Conservation (phyloP, 1,284 basidiomycete genomes). For the Trametes pubescens region DNA sequence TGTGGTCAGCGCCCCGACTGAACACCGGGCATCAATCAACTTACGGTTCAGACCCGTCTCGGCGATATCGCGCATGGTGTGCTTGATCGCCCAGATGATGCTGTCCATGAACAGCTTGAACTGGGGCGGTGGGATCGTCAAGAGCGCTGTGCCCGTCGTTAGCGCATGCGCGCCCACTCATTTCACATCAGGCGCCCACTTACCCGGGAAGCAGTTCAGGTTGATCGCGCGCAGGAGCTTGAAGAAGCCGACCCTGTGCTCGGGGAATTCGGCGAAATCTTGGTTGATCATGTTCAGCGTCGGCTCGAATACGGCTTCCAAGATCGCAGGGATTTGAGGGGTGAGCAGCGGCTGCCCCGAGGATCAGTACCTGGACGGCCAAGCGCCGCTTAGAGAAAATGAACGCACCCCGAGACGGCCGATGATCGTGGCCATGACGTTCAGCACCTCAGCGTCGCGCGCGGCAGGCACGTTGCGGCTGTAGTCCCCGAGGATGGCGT, state of each 20-base stretch:
- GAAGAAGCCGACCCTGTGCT: constrained; percentile 98
- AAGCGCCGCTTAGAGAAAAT: not conserved
- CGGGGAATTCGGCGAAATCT: constrained; percentile 98
- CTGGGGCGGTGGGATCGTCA: constrained; percentile 88
- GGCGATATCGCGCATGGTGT: constrained; percentile 99
- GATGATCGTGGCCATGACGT: constrained; percentile 98
- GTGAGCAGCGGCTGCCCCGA: constrained; percentile 76
- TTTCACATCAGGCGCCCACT: constrained; percentile 31
- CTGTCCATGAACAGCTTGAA: constrained; percentile 99
- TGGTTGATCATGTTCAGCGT: constrained; percentile 99
- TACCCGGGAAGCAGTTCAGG: constrained; percentile 94
- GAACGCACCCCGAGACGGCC: constrained; percentile 80
- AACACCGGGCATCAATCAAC: constrained; percentile 41
- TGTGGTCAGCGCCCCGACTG: constrained; percentile 24
- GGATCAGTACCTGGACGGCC: constrained; percentile 2
- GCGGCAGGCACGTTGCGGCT: constrained; percentile 94
- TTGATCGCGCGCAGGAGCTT: constrained; percentile 95
- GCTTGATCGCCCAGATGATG: constrained; percentile 99
- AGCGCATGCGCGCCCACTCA: constrained; percentile 11
- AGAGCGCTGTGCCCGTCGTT: constrained; percentile 66
- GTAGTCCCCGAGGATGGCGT: constrained; percentile 98
- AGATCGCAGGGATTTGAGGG: constrained; percentile 94
- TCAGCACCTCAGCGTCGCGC: constrained; percentile 96
- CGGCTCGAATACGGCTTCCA: constrained; percentile 98
- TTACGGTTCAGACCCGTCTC: constrained; percentile 91